phyloP scores from a whole-genome alignment of 306 rosid genomes.

The Lithocarpus polystachyus region DNA sequence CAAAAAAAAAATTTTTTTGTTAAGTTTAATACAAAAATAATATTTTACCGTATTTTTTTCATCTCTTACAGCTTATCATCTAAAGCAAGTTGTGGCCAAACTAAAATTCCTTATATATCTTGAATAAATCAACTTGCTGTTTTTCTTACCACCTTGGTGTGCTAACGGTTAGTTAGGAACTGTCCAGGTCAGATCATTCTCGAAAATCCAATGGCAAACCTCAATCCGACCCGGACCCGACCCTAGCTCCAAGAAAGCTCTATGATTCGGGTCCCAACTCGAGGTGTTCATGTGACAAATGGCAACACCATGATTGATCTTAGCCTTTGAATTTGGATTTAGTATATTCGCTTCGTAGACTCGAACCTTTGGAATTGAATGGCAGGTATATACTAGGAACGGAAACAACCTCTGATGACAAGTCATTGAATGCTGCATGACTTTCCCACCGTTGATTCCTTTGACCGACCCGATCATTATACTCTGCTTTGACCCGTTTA shows the following conservation, averaged over 20 bases:
- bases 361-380: constrained; percentile 88
- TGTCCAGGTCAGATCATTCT: constrained; percentile 90
- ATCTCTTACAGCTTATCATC: rapidly evolving
- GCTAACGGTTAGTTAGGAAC: constrained; percentile 46
- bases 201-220: constrained; percentile 96
- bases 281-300: constrained; percentile 89
- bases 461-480: no score
- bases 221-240: constrained; percentile 86
- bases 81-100: no score
- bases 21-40: rapidly evolving
- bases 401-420: constrained; percentile 96
- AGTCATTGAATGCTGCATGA: constrained; percentile 66
- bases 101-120: no score
- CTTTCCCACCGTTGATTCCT: constrained; percentile 53
- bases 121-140: no score
- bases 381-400: constrained; percentile 79
- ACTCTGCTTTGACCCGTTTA: no score
- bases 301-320: constrained; percentile 77
- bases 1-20: no score
- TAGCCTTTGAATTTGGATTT: constrained; percentile 53
- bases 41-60: no score
- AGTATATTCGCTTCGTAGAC: constrained; percentile 78
- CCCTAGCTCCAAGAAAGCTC: constrained; percentile 73
- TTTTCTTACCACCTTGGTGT: background rate
- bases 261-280: constrained; percentile 79